These are phyloP conservation scores for Cytospora mali DNA, from an alignment of 2,329 filamentous ascomycete genomes.

Conservation along the genomic window DNA sequence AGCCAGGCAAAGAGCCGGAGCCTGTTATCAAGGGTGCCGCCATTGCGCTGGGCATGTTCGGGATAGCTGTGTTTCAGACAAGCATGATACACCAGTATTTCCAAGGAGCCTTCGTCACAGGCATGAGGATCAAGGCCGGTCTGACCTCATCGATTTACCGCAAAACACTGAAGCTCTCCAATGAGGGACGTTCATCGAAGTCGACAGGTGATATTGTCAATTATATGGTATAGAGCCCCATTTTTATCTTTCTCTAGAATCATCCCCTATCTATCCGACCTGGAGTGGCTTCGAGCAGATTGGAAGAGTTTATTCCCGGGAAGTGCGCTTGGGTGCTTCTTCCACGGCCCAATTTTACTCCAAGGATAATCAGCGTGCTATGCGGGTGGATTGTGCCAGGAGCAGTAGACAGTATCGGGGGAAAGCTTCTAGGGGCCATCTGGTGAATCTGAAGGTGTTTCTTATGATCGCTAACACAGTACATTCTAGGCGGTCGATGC, in stretches of 20 bases:
- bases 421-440: too few species aligned
- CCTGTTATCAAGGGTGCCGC: slow-evolving; percentile 82
- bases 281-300: neutral
- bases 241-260: neutral
- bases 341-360: too few species aligned
- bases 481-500: slow-evolving; percentile 74
- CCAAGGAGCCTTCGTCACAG: slow-evolving; percentile 89
- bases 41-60: slow-evolving; percentile 91
- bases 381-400: too few species aligned
- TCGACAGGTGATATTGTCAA: slow-evolving; percentile 98
- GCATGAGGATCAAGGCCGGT: slow-evolving; percentile 94
- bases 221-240: slow-evolving; percentile 70
- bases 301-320: too few species aligned
- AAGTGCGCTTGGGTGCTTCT: too few species aligned
- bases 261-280: neutral
- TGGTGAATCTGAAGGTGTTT: neutral
- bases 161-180: slow-evolving; percentile 87
- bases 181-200: slow-evolving; percentile 86
- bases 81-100: slow-evolving; percentile 96
- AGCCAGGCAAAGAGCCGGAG: slow-evolving; percentile 60
- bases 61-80: slow-evolving; percentile 83
- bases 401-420: too few species aligned
- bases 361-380: too few species aligned
- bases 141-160: slow-evolving; percentile 89
- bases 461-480: neutral